phyloP scores from a whole-genome alignment of 352 stramenopile genomes.

The Phytophthora brassicae region DNA sequence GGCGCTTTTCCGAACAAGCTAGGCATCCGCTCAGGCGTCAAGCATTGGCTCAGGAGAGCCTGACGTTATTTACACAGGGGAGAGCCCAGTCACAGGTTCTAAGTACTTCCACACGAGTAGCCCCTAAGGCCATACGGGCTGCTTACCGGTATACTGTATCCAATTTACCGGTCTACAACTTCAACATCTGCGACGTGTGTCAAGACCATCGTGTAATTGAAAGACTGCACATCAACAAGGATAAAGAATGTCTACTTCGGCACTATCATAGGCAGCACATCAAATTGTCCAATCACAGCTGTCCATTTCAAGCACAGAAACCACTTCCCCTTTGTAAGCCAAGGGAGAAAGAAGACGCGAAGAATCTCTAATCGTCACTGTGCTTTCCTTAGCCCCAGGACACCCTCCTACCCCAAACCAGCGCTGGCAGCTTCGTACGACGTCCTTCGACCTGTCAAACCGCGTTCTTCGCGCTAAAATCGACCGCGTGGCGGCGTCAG shows the following conservation, averaged over 20 bases:
- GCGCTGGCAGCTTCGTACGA: background rate
- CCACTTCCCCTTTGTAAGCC: conserved; percentile 9
- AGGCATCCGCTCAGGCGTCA: too few species aligned
- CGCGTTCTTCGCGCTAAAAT: conserved; percentile 2
- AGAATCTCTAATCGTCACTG: conserved; percentile 15
- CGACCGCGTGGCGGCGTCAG: conserved; percentile 8
- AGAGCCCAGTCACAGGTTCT: too few species aligned
- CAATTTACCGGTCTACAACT: too few species aligned
- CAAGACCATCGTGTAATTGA: background rate
- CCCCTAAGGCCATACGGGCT: too few species aligned
- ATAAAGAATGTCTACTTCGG: background rate
- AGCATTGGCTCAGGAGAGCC: too few species aligned
- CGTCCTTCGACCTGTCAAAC: background rate
- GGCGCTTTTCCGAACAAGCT: too few species aligned
- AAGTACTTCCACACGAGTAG: too few species aligned
- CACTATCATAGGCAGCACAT: background rate
- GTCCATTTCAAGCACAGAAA: background rate
- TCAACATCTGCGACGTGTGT: conserved; percentile 23
- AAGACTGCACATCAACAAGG: background rate
- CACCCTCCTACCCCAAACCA: background rate
- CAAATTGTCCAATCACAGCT: conserved; percentile 12
- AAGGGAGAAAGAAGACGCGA: conserved; percentile 22
- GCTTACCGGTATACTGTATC: conserved; percentile 4
- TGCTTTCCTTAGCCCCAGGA: background rate
- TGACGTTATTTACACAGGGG: too few species aligned